These are phyloP conservation scores for Auxenochlorella pyrenoidosa DNA, from an alignment of 139 green algal species.

Conservation along the genomic window DNA sequence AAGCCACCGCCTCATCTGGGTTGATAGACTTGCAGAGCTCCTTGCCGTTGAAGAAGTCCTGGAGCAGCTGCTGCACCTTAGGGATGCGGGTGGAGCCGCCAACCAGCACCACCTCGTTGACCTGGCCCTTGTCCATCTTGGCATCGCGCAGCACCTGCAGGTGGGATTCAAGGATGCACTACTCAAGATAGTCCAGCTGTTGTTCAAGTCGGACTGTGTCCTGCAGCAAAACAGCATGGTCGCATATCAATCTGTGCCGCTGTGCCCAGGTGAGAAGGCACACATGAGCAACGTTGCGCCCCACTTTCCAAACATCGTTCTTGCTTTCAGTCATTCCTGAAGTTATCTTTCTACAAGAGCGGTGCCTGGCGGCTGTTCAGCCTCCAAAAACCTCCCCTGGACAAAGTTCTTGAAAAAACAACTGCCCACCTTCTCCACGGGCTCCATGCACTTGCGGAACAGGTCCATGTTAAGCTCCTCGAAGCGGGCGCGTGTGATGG, in stretches of 20 bases:
- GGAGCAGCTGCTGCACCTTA: conserved; percentile 97
- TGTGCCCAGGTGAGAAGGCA: too few relatives aligned
- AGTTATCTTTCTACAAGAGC: too few relatives aligned
- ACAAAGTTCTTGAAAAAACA: too few relatives aligned
- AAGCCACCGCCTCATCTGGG: conserved; percentile 98
- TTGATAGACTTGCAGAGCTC: conserved; percentile 99
- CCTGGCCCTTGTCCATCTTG: conserved; percentile 34
- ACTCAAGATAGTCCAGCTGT: too few relatives aligned
- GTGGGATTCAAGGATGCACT: neutral
- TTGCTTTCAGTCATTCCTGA: too few relatives aligned
- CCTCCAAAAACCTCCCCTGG: too few relatives aligned
- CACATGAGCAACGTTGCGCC: too few relatives aligned
- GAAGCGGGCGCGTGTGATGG: conserved; percentile 96
- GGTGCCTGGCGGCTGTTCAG: too few relatives aligned
- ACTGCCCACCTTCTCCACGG: conserved; percentile 74
- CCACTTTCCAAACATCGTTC: too few relatives aligned
- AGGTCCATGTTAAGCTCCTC: conserved; percentile 99
- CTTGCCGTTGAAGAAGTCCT: conserved; percentile 99
- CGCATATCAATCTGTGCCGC: neutral
- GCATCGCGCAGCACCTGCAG: conserved; percentile 29
- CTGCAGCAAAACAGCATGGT: too few relatives aligned
- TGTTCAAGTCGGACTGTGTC: too few relatives aligned
- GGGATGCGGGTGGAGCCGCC: conserved; percentile 98
- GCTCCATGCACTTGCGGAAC: conserved; percentile 99
- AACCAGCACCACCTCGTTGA: conserved; percentile 94